These are phyloP conservation scores for Lumnitzera littorea DNA, from an alignment of 345 rosid genomes.

Conservation along the genomic window DNA sequence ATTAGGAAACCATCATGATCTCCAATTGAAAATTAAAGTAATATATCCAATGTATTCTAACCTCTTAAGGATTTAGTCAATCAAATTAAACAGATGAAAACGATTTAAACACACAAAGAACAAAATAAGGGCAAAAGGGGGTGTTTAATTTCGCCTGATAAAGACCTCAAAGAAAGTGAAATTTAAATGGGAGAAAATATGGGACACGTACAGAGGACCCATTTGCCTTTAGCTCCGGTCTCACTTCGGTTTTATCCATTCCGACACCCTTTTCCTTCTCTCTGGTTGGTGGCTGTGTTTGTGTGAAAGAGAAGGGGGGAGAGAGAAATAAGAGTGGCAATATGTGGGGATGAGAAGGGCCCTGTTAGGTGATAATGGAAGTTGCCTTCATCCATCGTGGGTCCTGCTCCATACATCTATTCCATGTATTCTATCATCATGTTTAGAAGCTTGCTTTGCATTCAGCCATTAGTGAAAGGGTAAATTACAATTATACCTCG, in stretches of 20 bases:
- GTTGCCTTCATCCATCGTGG: slow-evolving; percentile 50
- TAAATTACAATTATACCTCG: too few relatives aligned
- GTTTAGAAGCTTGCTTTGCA: too few relatives aligned
- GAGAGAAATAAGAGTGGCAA: slow-evolving; percentile 6
- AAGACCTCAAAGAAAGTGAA: slow-evolving; percentile 24
- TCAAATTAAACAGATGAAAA: too few relatives aligned
- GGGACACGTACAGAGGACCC: slow-evolving; percentile 23
- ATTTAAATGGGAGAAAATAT: slow-evolving; percentile 3
- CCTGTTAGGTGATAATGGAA: slow-evolving; percentile 20
- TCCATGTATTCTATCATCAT: background rate
- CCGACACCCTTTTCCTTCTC: too few relatives aligned
- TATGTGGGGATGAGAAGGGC: slow-evolving; percentile 16
- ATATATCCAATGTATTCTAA: too few relatives aligned
- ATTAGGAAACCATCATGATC: too few relatives aligned
- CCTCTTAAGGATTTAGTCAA: too few relatives aligned
- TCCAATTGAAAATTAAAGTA: too few relatives aligned
- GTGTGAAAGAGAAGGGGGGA: too few relatives aligned
- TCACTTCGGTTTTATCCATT: background rate
- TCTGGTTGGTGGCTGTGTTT: too few relatives aligned
- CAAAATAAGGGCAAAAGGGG: slow-evolving; percentile 8
- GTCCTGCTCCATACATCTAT: slow-evolving; percentile 22
- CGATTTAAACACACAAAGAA: background rate
- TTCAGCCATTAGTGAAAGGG: too few relatives aligned
- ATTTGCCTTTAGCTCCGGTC: slow-evolving; percentile 31
- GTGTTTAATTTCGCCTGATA: slow-evolving; percentile 21